phyloP scores from a whole-genome alignment of 495 filamentous ascomycete genomes.

The Tuber aestivum region DNA sequence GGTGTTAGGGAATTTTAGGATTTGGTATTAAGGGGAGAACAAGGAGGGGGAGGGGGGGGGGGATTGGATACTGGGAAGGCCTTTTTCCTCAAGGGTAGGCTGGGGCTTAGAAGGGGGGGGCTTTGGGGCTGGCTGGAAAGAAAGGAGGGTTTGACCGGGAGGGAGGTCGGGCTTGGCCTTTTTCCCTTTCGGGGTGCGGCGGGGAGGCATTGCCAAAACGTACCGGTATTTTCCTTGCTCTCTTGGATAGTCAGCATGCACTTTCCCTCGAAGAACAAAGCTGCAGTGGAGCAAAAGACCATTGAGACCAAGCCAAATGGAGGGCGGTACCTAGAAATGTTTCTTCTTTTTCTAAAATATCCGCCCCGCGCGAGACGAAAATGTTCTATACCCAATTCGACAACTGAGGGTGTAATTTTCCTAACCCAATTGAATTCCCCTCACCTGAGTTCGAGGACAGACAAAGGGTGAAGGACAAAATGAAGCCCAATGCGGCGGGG shows the following conservation, averaged over 20 bases:
- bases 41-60: not conserved
- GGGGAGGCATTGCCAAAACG: not conserved
- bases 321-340: not conserved
- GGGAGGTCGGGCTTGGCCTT: not conserved
- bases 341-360: not conserved
- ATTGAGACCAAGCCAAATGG: not conserved
- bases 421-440: not conserved
- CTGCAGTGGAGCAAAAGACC: not conserved
- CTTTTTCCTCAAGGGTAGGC: not conserved
- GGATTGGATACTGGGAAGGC: not conserved
- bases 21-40: not conserved
- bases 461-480: not conserved
- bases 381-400: not conserved
- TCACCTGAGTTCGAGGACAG: not conserved
- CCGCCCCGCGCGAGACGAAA: not conserved
- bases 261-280: not conserved
- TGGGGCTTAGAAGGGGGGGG: not conserved
- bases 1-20: conserved; percentile 2
- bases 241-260: not conserved
- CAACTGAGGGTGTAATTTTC: not conserved
- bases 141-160: not conserved
- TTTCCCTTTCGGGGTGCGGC: not conserved
- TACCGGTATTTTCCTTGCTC: not conserved
- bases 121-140: not conserved
- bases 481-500: not conserved